Evolutionary conservation across 768 basidiomycete species (phyloP).

Genomic region (Pisolithus sp.): DNA sequence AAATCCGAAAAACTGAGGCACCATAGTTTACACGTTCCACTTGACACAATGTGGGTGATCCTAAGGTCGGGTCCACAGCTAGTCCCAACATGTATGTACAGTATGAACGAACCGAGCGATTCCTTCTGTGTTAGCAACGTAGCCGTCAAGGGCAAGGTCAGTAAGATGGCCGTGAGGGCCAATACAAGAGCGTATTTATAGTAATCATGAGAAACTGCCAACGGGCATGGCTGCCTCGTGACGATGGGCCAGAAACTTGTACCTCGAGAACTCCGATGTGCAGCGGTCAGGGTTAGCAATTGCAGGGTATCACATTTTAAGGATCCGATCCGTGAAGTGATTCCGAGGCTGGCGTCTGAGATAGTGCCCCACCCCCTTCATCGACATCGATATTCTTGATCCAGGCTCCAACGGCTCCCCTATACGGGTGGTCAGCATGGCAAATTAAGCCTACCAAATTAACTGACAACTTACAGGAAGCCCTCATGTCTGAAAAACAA

Average conservation of each 20-base stretch:
- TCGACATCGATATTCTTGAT: conserved; percentile 83
- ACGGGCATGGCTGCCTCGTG: conserved; percentile 24
- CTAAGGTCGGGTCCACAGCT: too few species aligned
- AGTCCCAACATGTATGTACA: too few species aligned
- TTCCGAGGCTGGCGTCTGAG: conserved; percentile 1
- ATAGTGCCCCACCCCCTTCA: conserved; percentile 10
- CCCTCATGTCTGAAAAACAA: conserved; percentile 97
- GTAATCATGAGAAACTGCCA: conserved; percentile 13
- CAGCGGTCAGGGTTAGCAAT: too few species aligned
- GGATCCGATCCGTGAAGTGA: neutral
- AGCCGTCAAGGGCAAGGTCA: conserved; percentile 1
- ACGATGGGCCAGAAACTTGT: conserved; percentile 7
- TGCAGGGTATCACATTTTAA: too few species aligned
- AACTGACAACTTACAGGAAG: conserved; percentile 69
- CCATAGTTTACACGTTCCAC: too few species aligned
- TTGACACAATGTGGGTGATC: too few species aligned
- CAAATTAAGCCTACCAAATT: neutral
- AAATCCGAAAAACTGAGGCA: too few species aligned
- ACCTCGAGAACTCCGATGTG: too few species aligned
- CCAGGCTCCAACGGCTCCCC: conserved; percentile 96
- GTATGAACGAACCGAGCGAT: too few species aligned
- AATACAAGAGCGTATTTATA: conserved; percentile 17
- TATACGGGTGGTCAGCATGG: conserved; percentile 24
- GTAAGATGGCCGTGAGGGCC: conserved; percentile 1
- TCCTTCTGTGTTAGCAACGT: too few species aligned